Conservation (phyloP, 352 stramenopile genomes). For the Phytophthora ohioensis region DNA sequence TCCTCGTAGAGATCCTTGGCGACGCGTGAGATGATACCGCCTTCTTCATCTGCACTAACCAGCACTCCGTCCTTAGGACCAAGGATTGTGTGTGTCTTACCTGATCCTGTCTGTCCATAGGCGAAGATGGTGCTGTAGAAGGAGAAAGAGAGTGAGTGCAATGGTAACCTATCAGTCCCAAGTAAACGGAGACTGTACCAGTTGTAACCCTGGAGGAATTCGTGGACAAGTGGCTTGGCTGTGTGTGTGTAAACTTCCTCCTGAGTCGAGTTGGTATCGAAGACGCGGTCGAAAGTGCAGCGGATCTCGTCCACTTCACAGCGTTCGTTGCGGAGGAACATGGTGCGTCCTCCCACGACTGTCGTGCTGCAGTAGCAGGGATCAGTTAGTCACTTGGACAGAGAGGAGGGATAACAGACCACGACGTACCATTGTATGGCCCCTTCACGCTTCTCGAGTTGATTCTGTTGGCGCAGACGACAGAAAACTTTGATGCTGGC, state of each 20-base stretch:
- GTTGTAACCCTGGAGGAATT: conserved; percentile 81
- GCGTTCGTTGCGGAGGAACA: conserved; percentile 70
- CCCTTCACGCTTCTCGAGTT: conserved; percentile 70
- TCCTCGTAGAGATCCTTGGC: conserved; percentile 58
- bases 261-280: conserved; percentile 65
- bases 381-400: neutral
- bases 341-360: conserved; percentile 61
- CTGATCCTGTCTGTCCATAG: conserved; percentile 91
- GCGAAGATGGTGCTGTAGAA: conserved; percentile 82
- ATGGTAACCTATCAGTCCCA: neutral
- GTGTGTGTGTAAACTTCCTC: conserved; percentile 76
- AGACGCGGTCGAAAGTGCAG: conserved; percentile 80
- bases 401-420: neutral
- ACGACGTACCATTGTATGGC: conserved; percentile 61
- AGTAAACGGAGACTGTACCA: conserved; percentile 43
- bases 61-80: conserved; percentile 71
- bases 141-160: conserved; percentile 1
- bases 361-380: conserved; percentile 50
- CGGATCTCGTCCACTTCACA: conserved; percentile 81
- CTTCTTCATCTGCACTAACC: conserved; percentile 66
- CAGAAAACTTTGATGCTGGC: conserved; percentile 80
- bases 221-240: conserved; percentile 67
- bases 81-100: conserved; percentile 92
- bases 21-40: conserved; percentile 70
- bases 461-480: conserved; percentile 80